These are phyloP conservation scores for Mallotus japonicus DNA, from an alignment of 441 rosid genomes.

Conservation along the genomic window DNA sequence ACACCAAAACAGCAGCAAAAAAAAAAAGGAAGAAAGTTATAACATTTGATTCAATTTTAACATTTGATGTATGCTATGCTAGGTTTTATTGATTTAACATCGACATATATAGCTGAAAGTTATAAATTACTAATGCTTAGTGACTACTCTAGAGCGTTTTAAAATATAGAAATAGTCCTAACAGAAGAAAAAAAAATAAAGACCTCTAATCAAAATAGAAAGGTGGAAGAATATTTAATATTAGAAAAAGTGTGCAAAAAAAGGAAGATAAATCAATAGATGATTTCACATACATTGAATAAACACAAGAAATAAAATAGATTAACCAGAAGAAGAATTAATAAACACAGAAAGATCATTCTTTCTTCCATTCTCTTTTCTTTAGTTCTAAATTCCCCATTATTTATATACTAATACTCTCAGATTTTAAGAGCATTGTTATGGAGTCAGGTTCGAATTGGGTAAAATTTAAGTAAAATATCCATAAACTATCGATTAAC, in stretches of 20 bases:
- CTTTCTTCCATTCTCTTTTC: not conserved
- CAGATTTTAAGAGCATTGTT: conserved; percentile 28
- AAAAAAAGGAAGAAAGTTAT: no score
- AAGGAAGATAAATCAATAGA: not conserved
- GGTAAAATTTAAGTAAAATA: conserved; percentile 38
- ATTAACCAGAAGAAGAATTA: conserved; percentile 14
- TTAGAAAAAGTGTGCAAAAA: not conserved
- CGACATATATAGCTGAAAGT: no score
- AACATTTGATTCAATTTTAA: no score
- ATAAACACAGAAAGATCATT: conserved; percentile 3
- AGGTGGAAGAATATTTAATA: not conserved
- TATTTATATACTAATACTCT: conserved; percentile 8
- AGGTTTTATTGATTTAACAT: no score
- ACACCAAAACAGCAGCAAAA: no score
- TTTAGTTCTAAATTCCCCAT: conserved; percentile 8
- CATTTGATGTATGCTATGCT: no score
- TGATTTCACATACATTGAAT: not conserved
- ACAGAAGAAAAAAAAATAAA: no score
- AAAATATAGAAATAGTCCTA: no score
- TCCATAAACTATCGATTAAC: conserved; percentile 15
- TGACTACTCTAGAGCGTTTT: no score
- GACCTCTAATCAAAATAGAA: not conserved
- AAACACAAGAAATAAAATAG: not conserved
- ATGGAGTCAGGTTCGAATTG: conserved; percentile 41
- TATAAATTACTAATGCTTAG: no score